phyloP scores from a whole-genome alignment of 768 basidiomycete species.

The Hericium erinaceus region DNA sequence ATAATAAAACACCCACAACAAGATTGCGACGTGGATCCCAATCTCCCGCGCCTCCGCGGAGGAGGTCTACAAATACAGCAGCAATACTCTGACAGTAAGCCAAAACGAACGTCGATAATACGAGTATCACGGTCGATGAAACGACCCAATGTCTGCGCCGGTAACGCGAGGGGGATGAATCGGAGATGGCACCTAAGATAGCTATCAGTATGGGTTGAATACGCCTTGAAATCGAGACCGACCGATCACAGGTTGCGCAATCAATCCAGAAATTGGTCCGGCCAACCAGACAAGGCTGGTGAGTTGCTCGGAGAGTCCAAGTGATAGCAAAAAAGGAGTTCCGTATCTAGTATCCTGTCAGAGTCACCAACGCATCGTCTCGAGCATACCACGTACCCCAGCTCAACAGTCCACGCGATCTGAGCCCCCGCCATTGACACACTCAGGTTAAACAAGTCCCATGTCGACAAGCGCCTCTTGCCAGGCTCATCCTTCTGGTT shows the following conservation, averaged over 20 bases:
- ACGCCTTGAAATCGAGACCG: slow-evolving; percentile 12
- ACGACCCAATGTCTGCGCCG: slow-evolving; percentile 89
- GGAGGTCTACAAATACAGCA: slow-evolving; percentile 63
- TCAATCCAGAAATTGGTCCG: slow-evolving; percentile 88
- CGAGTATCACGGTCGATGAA: slow-evolving; percentile 76
- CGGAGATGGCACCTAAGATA: slow-evolving; percentile 79
- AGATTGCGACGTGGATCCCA: slow-evolving; percentile 73
- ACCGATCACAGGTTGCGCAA: slow-evolving; percentile 98
- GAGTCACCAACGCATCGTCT: not conserved
- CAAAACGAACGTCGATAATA: slow-evolving; percentile 66
- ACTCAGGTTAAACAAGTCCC: slow-evolving; percentile 62
- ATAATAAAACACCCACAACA: slow-evolving; percentile 33
- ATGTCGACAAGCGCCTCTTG: slow-evolving; percentile 23
- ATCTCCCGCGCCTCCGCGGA: slow-evolving; percentile 69
- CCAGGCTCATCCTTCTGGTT: slow-evolving; percentile 20
- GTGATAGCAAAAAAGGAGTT: slow-evolving; percentile 80
- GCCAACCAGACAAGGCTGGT: slow-evolving; percentile 95
- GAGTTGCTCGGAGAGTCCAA: slow-evolving; percentile 78
- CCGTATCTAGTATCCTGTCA: slow-evolving; percentile 58
- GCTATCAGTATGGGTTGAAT: not conserved
- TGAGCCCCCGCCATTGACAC: slow-evolving; percentile 94
- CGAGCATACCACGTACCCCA: slow-evolving; percentile 51
- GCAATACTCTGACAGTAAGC: slow-evolving; percentile 79
- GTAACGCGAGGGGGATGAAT: slow-evolving; percentile 85
- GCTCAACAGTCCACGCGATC: slow-evolving; percentile 92